These are phyloP conservation scores for Pichia sp. DNA, from an alignment of 1,139 yeast species.

Conservation along the genomic window DNA sequence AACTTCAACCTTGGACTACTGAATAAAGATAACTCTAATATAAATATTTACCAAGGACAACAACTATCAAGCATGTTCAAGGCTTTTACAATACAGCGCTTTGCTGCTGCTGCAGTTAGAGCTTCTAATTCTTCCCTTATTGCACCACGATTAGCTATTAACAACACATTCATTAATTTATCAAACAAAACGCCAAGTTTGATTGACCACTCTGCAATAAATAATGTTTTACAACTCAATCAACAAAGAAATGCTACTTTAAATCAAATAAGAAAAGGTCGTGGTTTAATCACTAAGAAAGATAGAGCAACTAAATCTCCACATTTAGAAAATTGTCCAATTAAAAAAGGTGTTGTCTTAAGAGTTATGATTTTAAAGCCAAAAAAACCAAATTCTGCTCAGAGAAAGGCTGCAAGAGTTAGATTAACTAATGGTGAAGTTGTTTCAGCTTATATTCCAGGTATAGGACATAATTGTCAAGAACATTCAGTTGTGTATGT, in stretches of 20 bases:
- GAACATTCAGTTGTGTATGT: slow-evolving; percentile 96
- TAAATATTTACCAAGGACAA: too few species aligned
- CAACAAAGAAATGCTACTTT: slow-evolving; percentile 58
- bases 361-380: slow-evolving; percentile 94
- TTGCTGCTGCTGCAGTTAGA: slow-evolving; percentile 11
- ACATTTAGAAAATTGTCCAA: slow-evolving; percentile 74
- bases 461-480: slow-evolving; percentile 97
- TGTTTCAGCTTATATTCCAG: slow-evolving; percentile 91
- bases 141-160: slow-evolving; percentile 14
- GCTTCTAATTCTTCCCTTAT: slow-evolving; percentile 17
- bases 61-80: slow-evolving; percentile 15
- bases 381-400: slow-evolving; percentile 97
- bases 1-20: too few species aligned
- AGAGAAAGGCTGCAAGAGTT: slow-evolving; percentile 94
- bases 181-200: slow-evolving; percentile 1
- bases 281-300: slow-evolving; percentile 46
- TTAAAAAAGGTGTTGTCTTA: slow-evolving; percentile 88
- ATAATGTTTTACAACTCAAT: slow-evolving; percentile 17
- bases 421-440: slow-evolving; percentile 86
- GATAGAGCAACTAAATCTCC: slow-evolving; percentile 60
- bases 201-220: background rate
- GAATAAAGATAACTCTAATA: too few species aligned
- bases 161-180: slow-evolving; percentile 17
- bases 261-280: slow-evolving; percentile 66
- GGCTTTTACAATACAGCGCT: slow-evolving; percentile 9